Percentiles rank a stretch among this genome's conserved stretches.
These are phyloP conservation scores for Zygoascus biomembranicola DNA, from an alignment of 805 yeast genomes.

Conservation along the genomic window DNA sequence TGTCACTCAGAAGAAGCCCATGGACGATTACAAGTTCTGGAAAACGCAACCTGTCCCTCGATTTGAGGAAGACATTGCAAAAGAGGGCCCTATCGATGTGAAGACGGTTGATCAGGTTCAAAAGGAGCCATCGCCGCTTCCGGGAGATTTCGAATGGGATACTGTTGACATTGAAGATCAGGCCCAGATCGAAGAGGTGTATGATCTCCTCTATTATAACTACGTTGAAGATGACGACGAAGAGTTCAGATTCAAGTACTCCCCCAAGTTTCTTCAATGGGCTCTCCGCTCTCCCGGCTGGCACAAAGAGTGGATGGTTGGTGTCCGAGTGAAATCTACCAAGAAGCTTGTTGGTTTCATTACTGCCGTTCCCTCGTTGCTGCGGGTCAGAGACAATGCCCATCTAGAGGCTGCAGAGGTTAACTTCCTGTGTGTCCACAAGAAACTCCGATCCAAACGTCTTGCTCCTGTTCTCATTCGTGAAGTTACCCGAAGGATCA, in stretches of 20 bases:
- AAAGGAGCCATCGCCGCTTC: conserved; percentile 58
- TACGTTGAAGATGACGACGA: conserved; percentile 94
- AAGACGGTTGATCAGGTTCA: conserved; percentile 71
- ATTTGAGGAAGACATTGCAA: conserved; percentile 55
- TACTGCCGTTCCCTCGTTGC: conserved; percentile 73
- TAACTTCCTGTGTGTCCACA: conserved; percentile 90
- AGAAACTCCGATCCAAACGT: conserved; percentile 86
- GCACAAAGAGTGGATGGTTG: conserved; percentile 81
- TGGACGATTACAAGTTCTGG: conserved; percentile 95
- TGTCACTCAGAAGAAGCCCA: conserved; percentile 31
- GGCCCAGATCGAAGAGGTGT: conserved; percentile 64
- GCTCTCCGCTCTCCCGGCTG: conserved; percentile 93
- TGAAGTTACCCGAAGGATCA: conserved; percentile 90
- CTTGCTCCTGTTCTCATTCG: conserved; percentile 89
- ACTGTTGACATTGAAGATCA: conserved; percentile 55
- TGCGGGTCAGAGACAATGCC: conserved; percentile 48
- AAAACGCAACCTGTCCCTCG: conserved; percentile 90
- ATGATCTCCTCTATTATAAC: conserved; percentile 72
- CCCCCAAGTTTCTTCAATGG: conserved; percentile 80
- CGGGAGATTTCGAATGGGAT: conserved; percentile 83
- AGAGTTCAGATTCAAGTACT: conserved; percentile 83
- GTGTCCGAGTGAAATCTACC: conserved; percentile 75
- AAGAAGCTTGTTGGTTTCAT: conserved; percentile 85
- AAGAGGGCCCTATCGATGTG: conserved; percentile 77
- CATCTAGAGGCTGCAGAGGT: conserved; percentile 59